Evolutionary conservation across 192 early-diverging fungal species (phyloP).

Genomic region (Paraglomus occultum): DNA sequence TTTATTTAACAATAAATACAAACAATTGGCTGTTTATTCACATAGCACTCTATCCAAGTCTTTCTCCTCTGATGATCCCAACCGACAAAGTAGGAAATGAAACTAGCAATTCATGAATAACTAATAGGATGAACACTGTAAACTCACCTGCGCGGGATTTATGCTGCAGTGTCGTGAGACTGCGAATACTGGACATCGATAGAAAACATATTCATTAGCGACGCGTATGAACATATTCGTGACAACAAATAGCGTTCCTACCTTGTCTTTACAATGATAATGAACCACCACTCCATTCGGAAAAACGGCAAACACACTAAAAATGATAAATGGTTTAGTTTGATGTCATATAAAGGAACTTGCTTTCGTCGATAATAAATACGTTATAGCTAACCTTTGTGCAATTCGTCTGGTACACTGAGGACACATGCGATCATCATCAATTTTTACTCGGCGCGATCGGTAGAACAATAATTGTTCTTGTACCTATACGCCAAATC

Average conservation of each 20-base stretch:
- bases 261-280: conserved; percentile 67
- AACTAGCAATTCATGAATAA: too few relatives aligned
- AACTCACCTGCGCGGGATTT: background rate
- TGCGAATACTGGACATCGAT: conserved; percentile 13
- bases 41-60: too few relatives aligned
- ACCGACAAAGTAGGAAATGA: too few relatives aligned
- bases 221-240: background rate
- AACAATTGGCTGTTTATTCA: too few relatives aligned
- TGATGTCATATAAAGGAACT: conserved; percentile 8
- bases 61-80: too few relatives aligned
- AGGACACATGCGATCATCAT: conserved; percentile 77
- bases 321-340: conserved; percentile 4
- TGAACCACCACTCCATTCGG: conserved; percentile 72
- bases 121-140: too few relatives aligned
- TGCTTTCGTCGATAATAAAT: background rate
- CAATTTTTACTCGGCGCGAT: conserved; percentile 59
- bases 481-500: conserved; percentile 49
- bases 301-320: conserved; percentile 72
- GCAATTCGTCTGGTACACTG: conserved; percentile 64
- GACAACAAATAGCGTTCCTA: background rate
- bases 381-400: conserved; percentile 44
- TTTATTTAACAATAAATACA: too few relatives aligned
- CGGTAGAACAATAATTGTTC: conserved; percentile 60
- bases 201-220: too few relatives aligned
- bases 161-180: conserved; percentile 21